Conservation (phyloP, 108 stramenopile genomes). For the Seminavis robusta region DNA sequence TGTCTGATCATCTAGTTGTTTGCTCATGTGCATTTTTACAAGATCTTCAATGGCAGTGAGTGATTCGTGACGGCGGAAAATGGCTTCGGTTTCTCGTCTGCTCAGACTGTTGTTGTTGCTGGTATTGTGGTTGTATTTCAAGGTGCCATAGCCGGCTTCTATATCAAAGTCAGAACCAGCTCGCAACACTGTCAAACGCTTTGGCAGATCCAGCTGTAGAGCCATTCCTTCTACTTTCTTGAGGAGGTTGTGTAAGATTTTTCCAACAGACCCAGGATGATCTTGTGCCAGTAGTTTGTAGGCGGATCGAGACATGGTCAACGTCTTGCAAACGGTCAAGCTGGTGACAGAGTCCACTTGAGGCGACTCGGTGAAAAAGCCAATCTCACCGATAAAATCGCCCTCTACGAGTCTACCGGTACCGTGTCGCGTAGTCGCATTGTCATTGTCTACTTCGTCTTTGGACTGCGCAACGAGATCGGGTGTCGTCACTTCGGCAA, state of each 20-base stretch:
- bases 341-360: slow-evolving; percentile 33
- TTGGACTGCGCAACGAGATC: background rate
- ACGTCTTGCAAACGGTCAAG: slow-evolving; percentile 52
- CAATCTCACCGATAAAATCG: slow-evolving; percentile 44
- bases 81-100: background rate
- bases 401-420: slow-evolving; percentile 8
- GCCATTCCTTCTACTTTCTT: slow-evolving; percentile 43
- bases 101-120: no score
- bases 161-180: slow-evolving; percentile 32
- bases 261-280: slow-evolving; percentile 41
- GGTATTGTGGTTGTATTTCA: background rate
- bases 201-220: slow-evolving; percentile 23
- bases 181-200: slow-evolving; percentile 24
- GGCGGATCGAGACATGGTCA: slow-evolving; percentile 33
- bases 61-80: background rate
- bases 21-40: slow-evolving; percentile 57
- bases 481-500: slow-evolving; percentile 18
- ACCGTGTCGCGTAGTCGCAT: background rate
- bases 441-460: background rate
- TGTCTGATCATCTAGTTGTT: slow-evolving; percentile 60
- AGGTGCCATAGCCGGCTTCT: background rate
- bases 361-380: slow-evolving; percentile 52
- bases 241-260: slow-evolving; percentile 45
- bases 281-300: slow-evolving; percentile 45
- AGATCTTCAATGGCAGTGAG: slow-evolving; percentile 43